Conservation (phyloP, 768 basidiomycete species). For the Termitomyces sp. region DNA sequence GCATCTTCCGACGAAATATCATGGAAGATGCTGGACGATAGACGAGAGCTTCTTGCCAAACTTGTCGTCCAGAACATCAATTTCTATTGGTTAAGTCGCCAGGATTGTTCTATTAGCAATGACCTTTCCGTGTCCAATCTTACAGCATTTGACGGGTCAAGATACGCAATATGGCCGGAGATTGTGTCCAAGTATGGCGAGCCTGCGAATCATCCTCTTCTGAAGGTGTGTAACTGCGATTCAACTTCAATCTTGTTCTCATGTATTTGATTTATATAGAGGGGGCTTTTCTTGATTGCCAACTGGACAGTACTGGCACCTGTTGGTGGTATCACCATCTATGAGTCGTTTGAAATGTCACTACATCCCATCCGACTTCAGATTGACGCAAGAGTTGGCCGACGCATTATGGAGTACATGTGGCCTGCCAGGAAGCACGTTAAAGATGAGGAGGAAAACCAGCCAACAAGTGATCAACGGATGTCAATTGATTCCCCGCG, state of each 20-base stretch:
- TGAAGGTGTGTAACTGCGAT: constrained; percentile 49
- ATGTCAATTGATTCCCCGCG: constrained; percentile 53
- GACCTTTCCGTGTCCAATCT: constrained; percentile 73
- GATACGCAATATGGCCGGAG: constrained; percentile 81
- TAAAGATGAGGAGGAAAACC: constrained; percentile 16
- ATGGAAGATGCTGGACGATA: constrained; percentile 85
- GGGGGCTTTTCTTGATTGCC: constrained; percentile 69
- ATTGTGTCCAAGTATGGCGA: constrained; percentile 80
- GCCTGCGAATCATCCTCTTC: constrained; percentile 63
- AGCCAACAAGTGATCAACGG: constrained; percentile 18
- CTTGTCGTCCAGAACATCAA: constrained; percentile 76
- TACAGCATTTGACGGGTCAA: constrained; percentile 82
- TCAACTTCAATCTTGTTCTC: neutral
- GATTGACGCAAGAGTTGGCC: constrained; percentile 79
- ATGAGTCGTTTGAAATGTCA: constrained; percentile 75
- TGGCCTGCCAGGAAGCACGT: constrained; percentile 63
- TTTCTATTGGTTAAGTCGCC: constrained; percentile 81
- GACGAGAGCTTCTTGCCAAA: constrained; percentile 74
- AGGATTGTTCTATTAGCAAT: constrained; percentile 84
- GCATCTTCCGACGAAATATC: constrained; percentile 84
- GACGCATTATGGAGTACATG: constrained; percentile 83
- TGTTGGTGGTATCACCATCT: constrained; percentile 90
- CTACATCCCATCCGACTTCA: constrained; percentile 87
- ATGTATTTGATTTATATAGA: constrained; percentile 32
- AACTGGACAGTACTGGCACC: constrained; percentile 85